A percentile compares a stretch with the other conserved stretches of the same genome.
Evolutionary conservation across 495 filamentous ascomycete genomes (phyloP).

Genomic region (Xylaria flabelliformis): DNA sequence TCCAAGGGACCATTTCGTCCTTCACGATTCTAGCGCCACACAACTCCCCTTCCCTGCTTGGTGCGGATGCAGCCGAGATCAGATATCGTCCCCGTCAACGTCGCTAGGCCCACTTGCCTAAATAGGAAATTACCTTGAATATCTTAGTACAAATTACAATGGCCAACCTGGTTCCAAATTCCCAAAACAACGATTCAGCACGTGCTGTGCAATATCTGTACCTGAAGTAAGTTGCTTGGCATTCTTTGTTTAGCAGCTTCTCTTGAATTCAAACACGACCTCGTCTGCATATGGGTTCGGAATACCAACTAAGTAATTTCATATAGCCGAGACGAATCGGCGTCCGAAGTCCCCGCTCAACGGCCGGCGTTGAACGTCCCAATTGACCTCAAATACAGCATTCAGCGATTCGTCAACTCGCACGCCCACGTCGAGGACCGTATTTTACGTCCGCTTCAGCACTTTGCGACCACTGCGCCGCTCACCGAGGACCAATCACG

Average conservation of each 20-base stretch:
- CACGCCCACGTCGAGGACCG: conserved; percentile 39
- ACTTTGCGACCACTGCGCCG: conserved; percentile 30
- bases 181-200: conserved; percentile 33
- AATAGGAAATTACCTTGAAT: conserved; percentile 27
- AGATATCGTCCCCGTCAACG: not conserved
- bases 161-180: conserved; percentile 29
- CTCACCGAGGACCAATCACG: conserved; percentile 39
- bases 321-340: conserved; percentile 30
- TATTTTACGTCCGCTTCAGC: conserved; percentile 29
- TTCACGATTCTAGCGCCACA: conserved; percentile 6
- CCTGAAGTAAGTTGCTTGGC: conserved; percentile 32
- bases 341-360: conserved; percentile 21
- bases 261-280: not conserved
- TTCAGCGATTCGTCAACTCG: conserved; percentile 39
- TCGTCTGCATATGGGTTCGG: not conserved
- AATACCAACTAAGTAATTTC: not conserved
- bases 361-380: conserved; percentile 36
- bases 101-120: conserved; percentile 29
- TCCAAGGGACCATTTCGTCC: not conserved
- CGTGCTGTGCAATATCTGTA: conserved; percentile 39
- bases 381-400: conserved; percentile 35
- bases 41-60: not conserved
- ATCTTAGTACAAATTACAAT: conserved; percentile 23
- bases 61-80: conserved; percentile 20
- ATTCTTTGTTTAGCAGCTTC: not conserved